Conservation (phyloP, 176 grass and related monocot species). For the Triticum turgidum region DNA sequence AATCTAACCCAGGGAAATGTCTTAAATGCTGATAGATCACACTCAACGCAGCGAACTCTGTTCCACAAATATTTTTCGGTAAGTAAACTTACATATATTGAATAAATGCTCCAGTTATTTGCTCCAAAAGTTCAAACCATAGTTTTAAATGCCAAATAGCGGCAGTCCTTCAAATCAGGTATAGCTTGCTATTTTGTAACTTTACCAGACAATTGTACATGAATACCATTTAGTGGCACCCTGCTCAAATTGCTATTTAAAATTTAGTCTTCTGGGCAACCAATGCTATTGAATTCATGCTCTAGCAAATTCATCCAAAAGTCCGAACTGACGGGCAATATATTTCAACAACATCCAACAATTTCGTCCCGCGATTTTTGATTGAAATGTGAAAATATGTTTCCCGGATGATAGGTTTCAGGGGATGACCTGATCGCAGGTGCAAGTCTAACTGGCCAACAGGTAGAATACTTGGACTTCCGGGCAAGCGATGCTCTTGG, state of each 20-base stretch:
- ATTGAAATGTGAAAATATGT: background rate
- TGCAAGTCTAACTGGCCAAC: background rate
- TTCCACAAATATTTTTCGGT: too few relatives aligned
- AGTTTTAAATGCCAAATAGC: background rate
- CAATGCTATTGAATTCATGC: too few relatives aligned
- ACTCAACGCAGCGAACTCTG: too few relatives aligned
- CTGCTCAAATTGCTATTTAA: background rate
- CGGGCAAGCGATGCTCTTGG: background rate
- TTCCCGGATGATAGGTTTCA: too few relatives aligned
- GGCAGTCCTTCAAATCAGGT: background rate
- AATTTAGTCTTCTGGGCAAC: background rate
- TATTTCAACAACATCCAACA: too few relatives aligned
- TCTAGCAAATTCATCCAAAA: too few relatives aligned
- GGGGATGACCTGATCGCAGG: too few relatives aligned
- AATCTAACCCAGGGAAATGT: background rate
- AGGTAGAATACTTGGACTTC: background rate
- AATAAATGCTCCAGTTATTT: too few relatives aligned
- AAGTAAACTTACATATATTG: too few relatives aligned
- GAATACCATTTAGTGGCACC: background rate
- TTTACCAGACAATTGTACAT: background rate
- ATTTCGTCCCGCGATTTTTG: background rate
- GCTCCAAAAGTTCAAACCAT: too few relatives aligned
- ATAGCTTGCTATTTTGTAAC: background rate
- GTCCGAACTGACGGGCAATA: too few relatives aligned
- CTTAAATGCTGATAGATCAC: background rate